These are phyloP conservation scores for Aphanomyces invadans DNA, from an alignment of 352 stramenopile genomes.

Conservation along the genomic window DNA sequence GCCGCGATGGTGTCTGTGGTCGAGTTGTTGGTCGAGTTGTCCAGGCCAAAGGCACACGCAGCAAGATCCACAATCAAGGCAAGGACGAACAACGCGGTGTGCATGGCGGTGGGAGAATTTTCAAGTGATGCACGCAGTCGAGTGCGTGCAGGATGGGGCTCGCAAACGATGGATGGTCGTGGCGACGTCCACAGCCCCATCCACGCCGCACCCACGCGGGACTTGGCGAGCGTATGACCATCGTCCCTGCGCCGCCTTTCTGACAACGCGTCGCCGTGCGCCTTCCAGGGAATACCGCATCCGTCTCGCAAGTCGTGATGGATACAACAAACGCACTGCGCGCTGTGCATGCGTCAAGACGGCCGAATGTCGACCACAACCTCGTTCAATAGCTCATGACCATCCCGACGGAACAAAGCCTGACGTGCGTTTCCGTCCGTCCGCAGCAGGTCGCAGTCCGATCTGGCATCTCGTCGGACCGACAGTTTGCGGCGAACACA, in stretches of 20 bases:
- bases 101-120: background rate
- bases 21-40: background rate
- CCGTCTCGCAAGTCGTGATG: no score
- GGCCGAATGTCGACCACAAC: background rate
- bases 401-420: conserved; percentile 12
- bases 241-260: no score
- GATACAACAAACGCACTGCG: no score
- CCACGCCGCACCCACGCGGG: no score
- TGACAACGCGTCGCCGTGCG: no score
- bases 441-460: no score
- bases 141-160: background rate
- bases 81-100: background rate
- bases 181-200: background rate
- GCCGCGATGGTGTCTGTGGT: background rate
- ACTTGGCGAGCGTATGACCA: no score
- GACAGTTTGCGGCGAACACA: conserved; percentile 59
- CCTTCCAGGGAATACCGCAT: no score
- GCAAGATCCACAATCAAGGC: background rate
- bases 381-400: background rate
- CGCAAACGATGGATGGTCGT: background rate
- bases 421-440: no score
- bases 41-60: background rate
- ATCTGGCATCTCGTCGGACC: no score
- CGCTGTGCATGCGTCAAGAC: background rate
- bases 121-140: no score